Percentiles rank a stretch among this genome's conserved stretches.
Conservation (phyloP, 139 green algal species). For the Pedinophyceae sp. region DNA sequence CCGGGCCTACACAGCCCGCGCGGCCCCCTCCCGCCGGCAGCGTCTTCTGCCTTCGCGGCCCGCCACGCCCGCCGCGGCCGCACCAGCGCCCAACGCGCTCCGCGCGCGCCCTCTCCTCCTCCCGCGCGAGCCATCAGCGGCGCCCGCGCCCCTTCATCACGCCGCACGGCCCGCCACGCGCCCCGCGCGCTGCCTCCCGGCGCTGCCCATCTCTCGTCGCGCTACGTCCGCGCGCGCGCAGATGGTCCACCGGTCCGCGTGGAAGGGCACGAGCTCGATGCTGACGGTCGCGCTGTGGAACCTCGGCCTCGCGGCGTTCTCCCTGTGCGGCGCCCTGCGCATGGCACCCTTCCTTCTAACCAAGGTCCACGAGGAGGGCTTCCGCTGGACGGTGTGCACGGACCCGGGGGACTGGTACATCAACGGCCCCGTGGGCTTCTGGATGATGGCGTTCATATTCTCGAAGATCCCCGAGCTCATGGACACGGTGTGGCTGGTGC, state of each 20-base stretch:
- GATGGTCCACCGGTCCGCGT: background rate
- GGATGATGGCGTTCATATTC: background rate
- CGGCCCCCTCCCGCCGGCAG: too few relatives aligned
- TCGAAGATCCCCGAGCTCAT: slow-evolving; percentile 2
- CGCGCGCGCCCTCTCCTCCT: too few relatives aligned
- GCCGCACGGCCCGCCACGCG: background rate
- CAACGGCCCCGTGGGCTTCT: slow-evolving; percentile 1
- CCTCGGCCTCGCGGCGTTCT: background rate
- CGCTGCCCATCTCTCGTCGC: background rate
- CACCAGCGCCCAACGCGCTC: too few relatives aligned
- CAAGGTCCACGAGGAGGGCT: slow-evolving; percentile 1
- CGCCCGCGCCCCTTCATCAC: background rate
- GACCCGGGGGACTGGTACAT: slow-evolving; percentile 2
- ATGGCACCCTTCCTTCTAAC: background rate
- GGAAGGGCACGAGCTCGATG: background rate
- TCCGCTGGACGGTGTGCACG: slow-evolving; percentile 1
- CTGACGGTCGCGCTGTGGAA: background rate
- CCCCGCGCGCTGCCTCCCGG: background rate
- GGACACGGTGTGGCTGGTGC: slow-evolving; percentile 1
- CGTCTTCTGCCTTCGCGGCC: too few relatives aligned
- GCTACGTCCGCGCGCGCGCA: background rate
- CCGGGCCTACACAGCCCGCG: too few relatives aligned
- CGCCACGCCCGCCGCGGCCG: too few relatives aligned
- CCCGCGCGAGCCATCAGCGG: too few relatives aligned
- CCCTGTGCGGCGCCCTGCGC: background rate